Evolutionary conservation across 495 filamentous ascomycete species (phyloP), one percentile per base, ranked within the genome.

Genomic region (Amniculicola lignicola): DNA sequence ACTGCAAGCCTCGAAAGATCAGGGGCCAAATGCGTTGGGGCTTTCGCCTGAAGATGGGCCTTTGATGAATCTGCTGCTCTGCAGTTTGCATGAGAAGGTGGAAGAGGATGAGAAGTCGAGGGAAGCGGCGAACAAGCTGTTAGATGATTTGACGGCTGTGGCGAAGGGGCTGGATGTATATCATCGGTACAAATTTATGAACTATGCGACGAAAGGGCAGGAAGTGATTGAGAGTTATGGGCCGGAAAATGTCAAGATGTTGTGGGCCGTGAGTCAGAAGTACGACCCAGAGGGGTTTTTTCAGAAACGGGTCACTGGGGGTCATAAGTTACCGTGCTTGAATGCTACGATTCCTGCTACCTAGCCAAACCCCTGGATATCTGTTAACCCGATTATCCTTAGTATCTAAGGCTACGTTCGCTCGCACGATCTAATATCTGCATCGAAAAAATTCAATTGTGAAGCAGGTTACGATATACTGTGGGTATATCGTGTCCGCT

Each of bases 181-280:
- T 25, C n/a, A 38, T 5, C 27, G 19, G 3, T 56, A 23, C 19
- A 42, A 10, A 9, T 56, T 51, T 27, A 11, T 49, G 4, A 51
- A 56, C 31, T 56, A 56, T 23, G 52, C 52, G 12, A 14, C 4
- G 4, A 24, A 12, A 12, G 11, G n/a, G 28, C 52, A 56, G 40
- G 41, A 56, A 24, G n/a, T 36, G 4, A 12, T 56, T 24, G 22
- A 16, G 3, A 33, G 45, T 4, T 56, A 56, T 51, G 52, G 52
- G 5, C 5, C 5, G 15, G 51, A 19, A 21, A 29, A 19, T 18
- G 4, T 18, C 4, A n/a, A 19, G 31, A 29, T 16, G 38, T 18
- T 54, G 31, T 3, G 7, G 47, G 18, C 4, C 3, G 23, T 25
- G 5, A n/a, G 5, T 4, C 5, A 28, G 15, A 29, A 51, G 15